Evolutionary conservation across 805 yeast species (phyloP).

Genomic region (Kuraishia hungarica): DNA sequence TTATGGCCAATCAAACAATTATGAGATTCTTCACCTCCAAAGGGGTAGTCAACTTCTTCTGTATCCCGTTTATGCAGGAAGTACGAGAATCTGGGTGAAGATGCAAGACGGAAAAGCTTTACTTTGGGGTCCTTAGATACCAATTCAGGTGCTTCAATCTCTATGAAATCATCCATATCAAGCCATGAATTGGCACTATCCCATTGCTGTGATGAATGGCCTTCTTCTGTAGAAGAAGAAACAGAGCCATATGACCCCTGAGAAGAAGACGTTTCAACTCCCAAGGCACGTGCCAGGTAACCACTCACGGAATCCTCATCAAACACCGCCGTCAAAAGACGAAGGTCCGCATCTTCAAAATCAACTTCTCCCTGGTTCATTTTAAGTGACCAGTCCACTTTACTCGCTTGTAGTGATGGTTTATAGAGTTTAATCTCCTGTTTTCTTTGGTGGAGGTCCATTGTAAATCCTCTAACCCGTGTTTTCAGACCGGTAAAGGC

Average conservation of each 20-base stretch:
- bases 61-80: slow-evolving; percentile 32
- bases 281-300: slow-evolving; percentile 25
- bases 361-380: slow-evolving; percentile 58
- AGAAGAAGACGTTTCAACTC: slow-evolving; percentile 11
- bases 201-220: background rate
- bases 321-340: slow-evolving; percentile 55
- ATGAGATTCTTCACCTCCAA: slow-evolving; percentile 59
- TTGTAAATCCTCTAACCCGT: slow-evolving; percentile 40
- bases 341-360: slow-evolving; percentile 48
- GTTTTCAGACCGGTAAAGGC: slow-evolving; percentile 69
- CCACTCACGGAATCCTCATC: slow-evolving; percentile 43
- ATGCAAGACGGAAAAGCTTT: slow-evolving; percentile 40
- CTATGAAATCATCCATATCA: slow-evolving; percentile 69
- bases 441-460: slow-evolving; percentile 62
- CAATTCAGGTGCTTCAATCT: slow-evolving; percentile 44
- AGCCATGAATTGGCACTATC: slow-evolving; percentile 42
- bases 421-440: slow-evolving; percentile 35
- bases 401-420: slow-evolving; percentile 37
- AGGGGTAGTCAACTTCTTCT: slow-evolving; percentile 42
- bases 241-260: slow-evolving; percentile 9
- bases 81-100: slow-evolving; percentile 57
- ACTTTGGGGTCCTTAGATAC: slow-evolving; percentile 31
- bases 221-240: slow-evolving; percentile 12
- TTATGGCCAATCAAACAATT: slow-evolving; percentile 49
- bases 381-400: slow-evolving; percentile 32